These are phyloP conservation scores for Fomitopsis serialis DNA, from an alignment of 768 basidiomycete species.

Conservation along the genomic window DNA sequence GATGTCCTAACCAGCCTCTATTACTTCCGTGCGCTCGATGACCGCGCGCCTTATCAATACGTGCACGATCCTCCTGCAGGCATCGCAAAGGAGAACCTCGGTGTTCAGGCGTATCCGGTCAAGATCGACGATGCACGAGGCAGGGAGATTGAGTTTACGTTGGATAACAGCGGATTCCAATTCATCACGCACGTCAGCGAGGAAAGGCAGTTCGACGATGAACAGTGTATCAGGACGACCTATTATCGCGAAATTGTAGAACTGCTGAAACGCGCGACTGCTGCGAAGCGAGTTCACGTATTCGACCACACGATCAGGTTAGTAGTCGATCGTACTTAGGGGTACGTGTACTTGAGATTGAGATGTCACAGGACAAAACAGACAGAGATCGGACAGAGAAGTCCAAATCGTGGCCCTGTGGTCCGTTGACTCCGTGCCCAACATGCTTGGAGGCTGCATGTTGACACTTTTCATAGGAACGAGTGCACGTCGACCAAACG, in stretches of 20 bases:
- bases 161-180: constrained; percentile 40
- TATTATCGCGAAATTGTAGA: constrained; percentile 36
- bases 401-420: background rate
- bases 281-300: constrained; percentile 35
- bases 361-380: background rate
- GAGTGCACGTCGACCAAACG: constrained; percentile 41
- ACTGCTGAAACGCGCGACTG: constrained; percentile 34
- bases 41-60: constrained; percentile 26
- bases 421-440: constrained; percentile 14
- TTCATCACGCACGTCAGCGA: constrained; percentile 27
- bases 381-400: constrained; percentile 17
- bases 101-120: constrained; percentile 7
- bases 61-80: constrained; percentile 22
- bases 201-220: constrained; percentile 36
- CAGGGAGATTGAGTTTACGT: constrained; percentile 16
- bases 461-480: constrained; percentile 19
- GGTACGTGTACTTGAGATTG: background rate
- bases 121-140: constrained; percentile 19
- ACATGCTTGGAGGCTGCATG: background rate
- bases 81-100: constrained; percentile 20
- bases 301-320: constrained; percentile 41
- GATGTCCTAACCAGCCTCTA: constrained; percentile 28
- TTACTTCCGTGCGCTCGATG: constrained; percentile 17
- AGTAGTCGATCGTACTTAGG: constrained; percentile 3
- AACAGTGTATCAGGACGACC: constrained; percentile 27